Evolutionary conservation across 768 basidiomycete species (phyloP).

Genomic region (Boletus rubropictus): DNA sequence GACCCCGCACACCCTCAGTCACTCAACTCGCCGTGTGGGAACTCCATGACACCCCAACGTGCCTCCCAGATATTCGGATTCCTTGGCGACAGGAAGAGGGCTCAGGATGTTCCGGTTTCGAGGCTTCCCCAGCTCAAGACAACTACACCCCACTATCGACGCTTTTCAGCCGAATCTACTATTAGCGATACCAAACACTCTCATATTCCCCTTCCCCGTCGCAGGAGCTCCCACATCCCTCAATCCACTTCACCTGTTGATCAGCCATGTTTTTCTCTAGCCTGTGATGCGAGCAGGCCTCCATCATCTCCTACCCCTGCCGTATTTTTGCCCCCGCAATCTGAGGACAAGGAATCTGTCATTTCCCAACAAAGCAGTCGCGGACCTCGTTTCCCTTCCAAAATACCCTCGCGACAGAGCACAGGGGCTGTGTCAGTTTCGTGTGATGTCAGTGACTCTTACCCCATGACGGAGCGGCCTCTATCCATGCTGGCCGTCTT

Average conservation of each 20-base stretch:
- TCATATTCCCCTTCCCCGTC: constrained; percentile 12
- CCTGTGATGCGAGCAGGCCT: constrained; percentile 12
- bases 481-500: constrained; percentile 1
- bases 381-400: constrained; percentile 38
- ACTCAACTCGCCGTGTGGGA: constrained; percentile 30
- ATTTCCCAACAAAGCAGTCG: constrained; percentile 24
- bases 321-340: not conserved
- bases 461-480: not conserved
- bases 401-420: constrained; percentile 31
- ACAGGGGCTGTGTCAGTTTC: constrained; percentile 11
- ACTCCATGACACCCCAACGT: constrained; percentile 52
- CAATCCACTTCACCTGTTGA: constrained; percentile 9
- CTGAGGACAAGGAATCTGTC: constrained; percentile 2
- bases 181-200: constrained; percentile 23
- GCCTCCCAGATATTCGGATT: constrained; percentile 77
- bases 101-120: constrained; percentile 31
- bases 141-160: constrained; percentile 16
- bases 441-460: not conserved
- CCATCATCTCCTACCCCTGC: constrained; percentile 3
- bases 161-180: constrained; percentile 22
- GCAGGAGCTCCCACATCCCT: constrained; percentile 10
- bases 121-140: constrained; percentile 28
- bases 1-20: constrained; percentile 31
- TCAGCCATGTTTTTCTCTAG: constrained; percentile 11
- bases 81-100: constrained; percentile 46